phyloP scores from a whole-genome alignment of 306 rosid species.

The Purshia tridentata region DNA sequence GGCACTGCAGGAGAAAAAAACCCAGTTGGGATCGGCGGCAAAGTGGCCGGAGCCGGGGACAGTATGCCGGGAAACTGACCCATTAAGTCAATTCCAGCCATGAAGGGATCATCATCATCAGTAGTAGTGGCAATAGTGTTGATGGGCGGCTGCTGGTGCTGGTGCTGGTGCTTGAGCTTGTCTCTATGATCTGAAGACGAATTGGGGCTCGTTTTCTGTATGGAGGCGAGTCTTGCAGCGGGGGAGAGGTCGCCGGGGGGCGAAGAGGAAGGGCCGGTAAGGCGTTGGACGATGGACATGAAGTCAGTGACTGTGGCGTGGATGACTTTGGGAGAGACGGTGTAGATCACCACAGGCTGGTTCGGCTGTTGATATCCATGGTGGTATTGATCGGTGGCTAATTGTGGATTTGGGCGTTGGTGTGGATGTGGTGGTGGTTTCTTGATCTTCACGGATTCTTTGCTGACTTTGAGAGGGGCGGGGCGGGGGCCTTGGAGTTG shows the following conservation, averaged over 20 bases:
- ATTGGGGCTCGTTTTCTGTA: conserved; percentile 68
- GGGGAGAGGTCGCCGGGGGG: conserved; percentile 68
- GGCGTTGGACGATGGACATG: conserved; percentile 90
- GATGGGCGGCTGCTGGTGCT: too few species aligned
- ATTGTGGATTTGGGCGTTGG: conserved; percentile 27
- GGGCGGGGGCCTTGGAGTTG: conserved; percentile 86
- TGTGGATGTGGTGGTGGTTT: conserved; percentile 69
- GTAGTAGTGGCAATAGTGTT: conserved; percentile 11
- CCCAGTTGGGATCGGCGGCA: conserved; percentile 62
- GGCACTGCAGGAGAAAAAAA: conserved; percentile 50
- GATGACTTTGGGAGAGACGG: conserved; percentile 81
- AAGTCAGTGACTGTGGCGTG: conserved; percentile 58
- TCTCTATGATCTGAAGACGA: conserved; percentile 20
- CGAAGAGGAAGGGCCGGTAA: conserved; percentile 67
- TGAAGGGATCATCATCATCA: conserved; percentile 23
- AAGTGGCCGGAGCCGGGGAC: conserved; percentile 68
- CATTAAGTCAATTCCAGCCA: conserved; percentile 27
- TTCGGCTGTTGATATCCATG: conserved; percentile 12
- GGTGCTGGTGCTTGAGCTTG: too few species aligned
- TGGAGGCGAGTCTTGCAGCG: conserved; percentile 86
- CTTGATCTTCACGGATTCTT: conserved; percentile 68
- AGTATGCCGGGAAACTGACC: conserved; percentile 67
- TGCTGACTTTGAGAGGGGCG: conserved; percentile 67
- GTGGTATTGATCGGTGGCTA: background rate
- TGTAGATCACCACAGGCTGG: conserved; percentile 75